A percentile compares a stretch with the other conserved stretches of the same genome.
Evolutionary conservation across 169 alveolate species (phyloP).

Genomic region (Cryptosporidium ubiquitum): DNA sequence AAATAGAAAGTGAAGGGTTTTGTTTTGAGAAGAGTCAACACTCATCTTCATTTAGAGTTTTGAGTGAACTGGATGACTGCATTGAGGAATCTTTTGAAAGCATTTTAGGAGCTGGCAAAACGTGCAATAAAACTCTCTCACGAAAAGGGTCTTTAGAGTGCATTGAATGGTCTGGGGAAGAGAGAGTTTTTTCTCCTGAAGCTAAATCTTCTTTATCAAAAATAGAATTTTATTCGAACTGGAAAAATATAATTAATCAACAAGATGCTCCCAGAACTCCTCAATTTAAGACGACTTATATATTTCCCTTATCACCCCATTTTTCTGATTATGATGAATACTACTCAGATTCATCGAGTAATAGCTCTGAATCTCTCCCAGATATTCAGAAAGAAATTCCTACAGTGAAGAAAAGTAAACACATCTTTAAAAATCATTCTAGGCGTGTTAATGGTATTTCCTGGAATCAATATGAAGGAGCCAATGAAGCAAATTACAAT

Average conservation of each 20-base stretch:
- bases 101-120: background rate
- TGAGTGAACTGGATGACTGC: constrained; percentile 23
- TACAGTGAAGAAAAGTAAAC: background rate
- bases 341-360: background rate
- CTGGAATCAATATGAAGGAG: constrained; percentile 7
- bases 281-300: background rate
- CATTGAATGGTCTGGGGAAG: constrained; percentile 60
- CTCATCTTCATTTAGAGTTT: background rate
- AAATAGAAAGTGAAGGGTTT: background rate
- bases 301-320: background rate
- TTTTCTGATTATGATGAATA: constrained; percentile 14
- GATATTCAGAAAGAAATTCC: background rate
- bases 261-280: constrained; percentile 69
- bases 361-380: constrained; percentile 15
- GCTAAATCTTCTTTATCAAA: constrained; percentile 4
- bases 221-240: constrained; percentile 25
- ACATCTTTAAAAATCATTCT: background rate
- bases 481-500: background rate
- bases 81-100: constrained; percentile 11
- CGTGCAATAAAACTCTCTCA: background rate
- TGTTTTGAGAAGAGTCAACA: background rate
- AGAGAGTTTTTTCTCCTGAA: constrained; percentile 16
- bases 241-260: constrained; percentile 11
- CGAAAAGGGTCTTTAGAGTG: constrained; percentile 8
- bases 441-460: background rate